Base-by-base conservation (phyloP, 352 stramenopile species). In the Pythium rhizo-oryzae region DNA sequence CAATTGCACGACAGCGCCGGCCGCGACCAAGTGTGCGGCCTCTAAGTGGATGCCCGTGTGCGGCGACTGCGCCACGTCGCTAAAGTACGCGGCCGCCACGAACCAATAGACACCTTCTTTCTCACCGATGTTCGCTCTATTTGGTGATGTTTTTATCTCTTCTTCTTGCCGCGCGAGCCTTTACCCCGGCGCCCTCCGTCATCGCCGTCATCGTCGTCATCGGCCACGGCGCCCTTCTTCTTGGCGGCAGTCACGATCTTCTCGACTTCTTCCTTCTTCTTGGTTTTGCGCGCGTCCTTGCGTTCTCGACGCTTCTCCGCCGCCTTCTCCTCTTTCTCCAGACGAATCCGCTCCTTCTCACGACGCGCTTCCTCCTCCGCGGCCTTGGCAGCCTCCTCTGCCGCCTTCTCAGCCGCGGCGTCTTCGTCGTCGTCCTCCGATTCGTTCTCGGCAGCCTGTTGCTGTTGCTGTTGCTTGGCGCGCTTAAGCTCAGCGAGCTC, bases 11-110 rank as follows among this genome's bases (percentile, higher is more conserved):
- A 77, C 67, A 0, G 59, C 72, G 15, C 72, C 79, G 12, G 87
- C 87, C 25, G 82, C 81, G 65, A 91, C 84, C 8, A 95, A 95
- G 53, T 95, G 87, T 62, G 67, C 85, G 25, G 87, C 87, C 7
- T 93, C 87, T 24, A 95, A 95, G 67, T 93, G 85, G 87, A 93
- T 95, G 87, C 87, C 85, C 21, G 85, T 95, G 30, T 95, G 87
- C 69, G 62, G 65, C 7, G 72, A 73, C 8, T 95, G 87, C 43
- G 85, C 80, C 21, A 68, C 59, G 25, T 50, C 64, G 9, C 67
- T 94, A 23, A 91, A 87, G 62, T 54, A 16, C 21, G 57, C 47
- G 18, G 50, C 56, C 19, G 44, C 19, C 11, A 59, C 3, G 13
- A 70, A 65, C 25, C 57, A 75, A 62, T 75, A 75, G 39, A 70